Conservation (phyloP, 495 filamentous ascomycete genomes). For the Hyaloscypha finlandica region DNA sequence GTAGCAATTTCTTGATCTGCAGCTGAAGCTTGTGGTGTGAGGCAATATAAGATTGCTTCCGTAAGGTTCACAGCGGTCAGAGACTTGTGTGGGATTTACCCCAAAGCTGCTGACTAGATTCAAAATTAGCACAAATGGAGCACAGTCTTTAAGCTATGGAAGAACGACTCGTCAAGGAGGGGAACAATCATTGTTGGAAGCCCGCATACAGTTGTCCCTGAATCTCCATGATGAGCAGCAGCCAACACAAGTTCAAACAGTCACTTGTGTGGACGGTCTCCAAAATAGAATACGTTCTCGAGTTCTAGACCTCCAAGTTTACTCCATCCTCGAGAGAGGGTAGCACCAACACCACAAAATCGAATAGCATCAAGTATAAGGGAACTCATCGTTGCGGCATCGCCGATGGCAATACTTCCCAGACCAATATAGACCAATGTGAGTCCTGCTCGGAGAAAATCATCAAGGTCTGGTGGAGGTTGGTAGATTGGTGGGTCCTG, state of each 20-base stretch:
- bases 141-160: constrained; percentile 39
- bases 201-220: constrained; percentile 64
- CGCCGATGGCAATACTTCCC: constrained; percentile 63
- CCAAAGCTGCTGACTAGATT: constrained; percentile 47
- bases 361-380: constrained; percentile 56
- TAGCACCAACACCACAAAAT: constrained; percentile 50
- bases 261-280: constrained; percentile 65
- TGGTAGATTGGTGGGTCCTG: constrained; percentile 47
- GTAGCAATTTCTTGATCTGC: constrained; percentile 48
- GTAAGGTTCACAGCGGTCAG: constrained; percentile 45
- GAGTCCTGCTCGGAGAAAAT: constrained; percentile 50
- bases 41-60: constrained; percentile 40
- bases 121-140: constrained; percentile 43
- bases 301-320: constrained; percentile 51
- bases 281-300: constrained; percentile 57
- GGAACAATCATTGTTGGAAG: constrained; percentile 62
- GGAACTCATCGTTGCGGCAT: constrained; percentile 54
- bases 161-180: constrained; percentile 60
- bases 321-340: constrained; percentile 66
- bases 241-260: constrained; percentile 61
- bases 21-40: constrained; percentile 41
- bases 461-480: constrained; percentile 18
- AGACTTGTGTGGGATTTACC: constrained; percentile 45
- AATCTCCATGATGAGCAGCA: constrained; percentile 68
- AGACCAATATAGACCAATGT: constrained; percentile 66